These are phyloP conservation scores for Exophiala lecanii-corni DNA, from an alignment of 2,329 filamentous ascomycete genomes.

Conservation along the genomic window DNA sequence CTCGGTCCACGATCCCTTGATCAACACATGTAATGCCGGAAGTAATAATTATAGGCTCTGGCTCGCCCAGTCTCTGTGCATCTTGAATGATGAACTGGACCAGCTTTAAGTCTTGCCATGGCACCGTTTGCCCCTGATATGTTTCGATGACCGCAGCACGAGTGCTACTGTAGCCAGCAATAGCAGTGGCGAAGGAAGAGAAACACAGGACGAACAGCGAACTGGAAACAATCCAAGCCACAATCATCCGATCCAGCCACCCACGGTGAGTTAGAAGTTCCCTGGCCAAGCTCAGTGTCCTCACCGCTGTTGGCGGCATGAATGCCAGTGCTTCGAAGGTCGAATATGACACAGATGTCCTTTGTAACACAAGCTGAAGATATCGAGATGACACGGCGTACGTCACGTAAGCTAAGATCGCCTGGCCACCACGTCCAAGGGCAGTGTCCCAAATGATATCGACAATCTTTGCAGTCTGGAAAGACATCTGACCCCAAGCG, in stretches of 20 bases:
- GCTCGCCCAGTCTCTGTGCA: conserved; percentile 16
- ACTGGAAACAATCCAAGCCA: conserved; percentile 33
- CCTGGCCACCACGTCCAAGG: conserved; percentile 32
- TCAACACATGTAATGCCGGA: conserved; percentile 7
- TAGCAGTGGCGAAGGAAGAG: conserved; percentile 33
- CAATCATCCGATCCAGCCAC: conserved; percentile 23
- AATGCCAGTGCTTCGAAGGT: conserved; percentile 33
- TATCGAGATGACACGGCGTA: conserved; percentile 34
- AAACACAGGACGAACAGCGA: conserved; percentile 32
- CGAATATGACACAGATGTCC: conserved; percentile 31
- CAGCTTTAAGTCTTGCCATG: conserved; percentile 26
- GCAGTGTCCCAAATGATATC: conserved; percentile 35
- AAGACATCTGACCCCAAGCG: conserved; percentile 24
- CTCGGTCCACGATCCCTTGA: conserved; percentile 3
- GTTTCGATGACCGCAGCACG: conserved; percentile 25
- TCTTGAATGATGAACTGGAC: conserved; percentile 20
- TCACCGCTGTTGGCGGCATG: conserved; percentile 28
- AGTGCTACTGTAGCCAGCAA: conserved; percentile 36
- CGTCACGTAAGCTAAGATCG: conserved; percentile 29
- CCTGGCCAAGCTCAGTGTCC: conserved; percentile 27
- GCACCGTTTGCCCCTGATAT: conserved; percentile 24
- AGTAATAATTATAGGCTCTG: conserved; percentile 12
- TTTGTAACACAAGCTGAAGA: conserved; percentile 32
- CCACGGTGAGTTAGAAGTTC: conserved; percentile 27
- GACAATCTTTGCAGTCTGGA: conserved; percentile 33